Evolutionary conservation across 2,329 filamentous ascomycete genomes (phyloP), one percentile per base, ranked within the genome.

Genomic region (Botrytis galanthina): DNA sequence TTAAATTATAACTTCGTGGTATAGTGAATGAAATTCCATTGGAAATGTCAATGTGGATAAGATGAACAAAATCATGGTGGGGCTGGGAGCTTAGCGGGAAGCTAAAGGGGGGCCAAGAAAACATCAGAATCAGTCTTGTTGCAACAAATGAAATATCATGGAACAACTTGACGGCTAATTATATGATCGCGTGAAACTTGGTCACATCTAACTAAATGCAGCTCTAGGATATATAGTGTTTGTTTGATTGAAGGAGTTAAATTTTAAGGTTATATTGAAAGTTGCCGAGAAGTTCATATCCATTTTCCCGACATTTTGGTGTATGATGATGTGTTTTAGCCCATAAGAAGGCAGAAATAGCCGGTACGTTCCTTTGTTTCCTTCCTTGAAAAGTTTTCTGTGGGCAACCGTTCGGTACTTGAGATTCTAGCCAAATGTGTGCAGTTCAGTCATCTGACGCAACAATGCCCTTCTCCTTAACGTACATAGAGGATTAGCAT

Each of bases 301-400:
- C 7, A 37, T 62, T 62, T 10, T 9, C 16, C 32, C 37, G 8
- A 26, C 7, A 22, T 1, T 12, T 9, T 20, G n/a, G 1, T 42
- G 6, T 39, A n/a, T n/a, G 1, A 62, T 39, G 0, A n/a, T 10
- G 1, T 20, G 37, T 18, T 39, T 39, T 4, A 7, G 12, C 10
- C 5, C 26, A 16, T 16, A n/a, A 54, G 12, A 54, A 54, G 26
- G 48, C 26, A 54, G 12, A 54, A n/a, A 16, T n/a, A n/a, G 26
- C 48, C 48, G 26, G 48, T 54, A 5, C 2, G 2, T n/a, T n/a
- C 26, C 10, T n/a, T 51, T 51, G 2, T 29, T 57, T 18, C 8
- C 16, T 18, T 14, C 6, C 12, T 2, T 29, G 5, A 29, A 18
- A 8, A 18, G 3, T 9, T 18, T 29, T 0, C 51, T 3, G n/a